Conservation (phyloP, 192 early-diverging fungal species). For the Coemansia sp. region DNA sequence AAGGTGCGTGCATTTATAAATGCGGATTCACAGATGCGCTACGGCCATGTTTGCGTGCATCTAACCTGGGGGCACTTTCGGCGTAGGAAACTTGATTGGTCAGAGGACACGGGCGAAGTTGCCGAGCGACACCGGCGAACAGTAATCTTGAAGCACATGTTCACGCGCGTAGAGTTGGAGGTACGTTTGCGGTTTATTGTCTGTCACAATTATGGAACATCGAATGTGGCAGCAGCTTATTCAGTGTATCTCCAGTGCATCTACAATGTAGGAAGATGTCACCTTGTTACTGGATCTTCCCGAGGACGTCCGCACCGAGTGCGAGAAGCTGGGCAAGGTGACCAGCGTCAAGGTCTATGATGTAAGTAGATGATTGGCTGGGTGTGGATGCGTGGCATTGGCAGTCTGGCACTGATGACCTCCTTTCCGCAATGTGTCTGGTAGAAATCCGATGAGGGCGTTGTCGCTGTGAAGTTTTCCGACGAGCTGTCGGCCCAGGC, state of each 20-base stretch:
- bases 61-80: not conserved
- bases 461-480: constrained; percentile 86
- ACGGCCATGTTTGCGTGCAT: not conserved
- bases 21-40: not conserved
- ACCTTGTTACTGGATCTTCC: constrained; percentile 85
- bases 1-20: constrained; percentile 44
- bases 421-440: not conserved
- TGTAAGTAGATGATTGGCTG: constrained; percentile 52
- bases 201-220: not conserved
- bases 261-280: constrained; percentile 66
- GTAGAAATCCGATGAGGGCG: constrained; percentile 72
- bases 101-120: constrained; percentile 69
- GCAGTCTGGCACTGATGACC: not conserved
- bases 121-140: constrained; percentile 73
- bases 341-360: constrained; percentile 94
- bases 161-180: constrained; percentile 82
- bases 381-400: too few relatives aligned
- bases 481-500: constrained; percentile 70
- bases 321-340: constrained; percentile 88
- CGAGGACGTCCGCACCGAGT: constrained; percentile 89
- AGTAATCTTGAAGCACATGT: constrained; percentile 95
- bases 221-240: too few relatives aligned
- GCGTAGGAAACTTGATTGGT: constrained; percentile 84
- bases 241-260: too few relatives aligned
- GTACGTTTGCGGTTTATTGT: constrained; percentile 38